These are phyloP conservation scores for Dendrostoma leiphaemia DNA, from an alignment of 2,329 filamentous ascomycete genomes.

Conservation along the genomic window DNA sequence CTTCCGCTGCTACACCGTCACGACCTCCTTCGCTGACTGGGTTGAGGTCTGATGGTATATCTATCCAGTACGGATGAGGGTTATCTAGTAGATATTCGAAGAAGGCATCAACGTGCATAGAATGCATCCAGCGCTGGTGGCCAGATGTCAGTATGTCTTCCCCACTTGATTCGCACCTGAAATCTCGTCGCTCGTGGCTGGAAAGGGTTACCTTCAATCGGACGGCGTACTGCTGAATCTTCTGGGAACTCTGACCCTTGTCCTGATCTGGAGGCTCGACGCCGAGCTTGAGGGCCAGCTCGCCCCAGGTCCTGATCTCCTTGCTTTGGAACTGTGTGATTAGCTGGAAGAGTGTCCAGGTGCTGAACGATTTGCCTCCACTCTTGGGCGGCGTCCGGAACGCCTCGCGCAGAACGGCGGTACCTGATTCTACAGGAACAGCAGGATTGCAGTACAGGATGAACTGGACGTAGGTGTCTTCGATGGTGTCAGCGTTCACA, in stretches of 20 bases:
- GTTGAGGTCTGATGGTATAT: conserved; percentile 65
- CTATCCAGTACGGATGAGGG: conserved; percentile 74
- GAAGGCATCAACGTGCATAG: conserved; percentile 92
- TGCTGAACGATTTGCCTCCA: conserved; percentile 82
- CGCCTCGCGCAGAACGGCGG: conserved; percentile 66
- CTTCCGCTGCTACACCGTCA: conserved; percentile 80
- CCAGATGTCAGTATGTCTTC: neutral
- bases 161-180: neutral
- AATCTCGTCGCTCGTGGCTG: neutral
- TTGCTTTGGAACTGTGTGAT: conserved; percentile 76
- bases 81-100: conserved; percentile 86
- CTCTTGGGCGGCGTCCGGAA: conserved; percentile 82
- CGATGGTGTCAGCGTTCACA: conserved; percentile 69
- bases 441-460: conserved; percentile 89
- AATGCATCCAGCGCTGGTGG: conserved; percentile 85
- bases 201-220: conserved; percentile 71
- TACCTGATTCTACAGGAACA: conserved; percentile 68
- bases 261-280: conserved; percentile 79
- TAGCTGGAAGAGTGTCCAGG: conserved; percentile 73
- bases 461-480: conserved; percentile 80
- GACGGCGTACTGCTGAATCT: conserved; percentile 92
- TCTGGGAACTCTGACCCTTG: conserved; percentile 86
- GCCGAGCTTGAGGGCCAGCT: conserved; percentile 81
- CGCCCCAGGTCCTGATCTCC: conserved; percentile 90
- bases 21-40: conserved; percentile 64